Conservation (phyloP, 768 basidiomycete species). For the Tylopilus felleus region DNA sequence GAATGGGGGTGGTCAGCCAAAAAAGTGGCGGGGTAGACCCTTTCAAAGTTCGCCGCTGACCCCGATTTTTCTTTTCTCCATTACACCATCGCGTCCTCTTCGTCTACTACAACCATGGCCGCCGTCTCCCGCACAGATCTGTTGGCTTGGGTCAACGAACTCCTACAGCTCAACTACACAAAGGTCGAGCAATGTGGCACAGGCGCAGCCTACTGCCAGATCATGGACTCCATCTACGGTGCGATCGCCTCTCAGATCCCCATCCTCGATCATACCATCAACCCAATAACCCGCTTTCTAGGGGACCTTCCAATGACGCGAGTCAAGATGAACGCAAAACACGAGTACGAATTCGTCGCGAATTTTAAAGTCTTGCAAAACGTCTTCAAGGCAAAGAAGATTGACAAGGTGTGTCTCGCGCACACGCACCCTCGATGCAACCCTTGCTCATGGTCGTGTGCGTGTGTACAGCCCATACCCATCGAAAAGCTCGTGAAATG, state of each 20-base stretch:
- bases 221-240: slow-evolving; percentile 95
- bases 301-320: slow-evolving; percentile 87
- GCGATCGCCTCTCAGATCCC: slow-evolving; percentile 22
- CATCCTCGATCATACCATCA: slow-evolving; percentile 6
- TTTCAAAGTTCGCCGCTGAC: not conserved
- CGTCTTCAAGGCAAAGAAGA: slow-evolving; percentile 85
- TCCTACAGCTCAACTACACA: slow-evolving; percentile 86
- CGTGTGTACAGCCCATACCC: slow-evolving; percentile 69
- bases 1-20: not conserved
- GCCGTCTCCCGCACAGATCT: slow-evolving; percentile 81
- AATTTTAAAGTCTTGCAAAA: slow-evolving; percentile 98
- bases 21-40: not conserved
- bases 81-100: not conserved
- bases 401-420: slow-evolving; percentile 73
- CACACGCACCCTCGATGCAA: slow-evolving; percentile 1
- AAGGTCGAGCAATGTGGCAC: slow-evolving; percentile 91
- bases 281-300: slow-evolving; percentile 31
- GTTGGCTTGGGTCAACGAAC: slow-evolving; percentile 89
- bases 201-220: slow-evolving; percentile 92
- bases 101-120: slow-evolving; percentile 40
- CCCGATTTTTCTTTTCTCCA: slow-evolving; percentile 1
- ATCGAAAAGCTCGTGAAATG: slow-evolving; percentile 95
- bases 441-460: not conserved
- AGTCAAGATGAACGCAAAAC: slow-evolving; percentile 95
- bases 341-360: slow-evolving; percentile 91